Base-by-base conservation (phyloP, 176 grass and related monocot species). In the Panicum miliaceum region DNA sequence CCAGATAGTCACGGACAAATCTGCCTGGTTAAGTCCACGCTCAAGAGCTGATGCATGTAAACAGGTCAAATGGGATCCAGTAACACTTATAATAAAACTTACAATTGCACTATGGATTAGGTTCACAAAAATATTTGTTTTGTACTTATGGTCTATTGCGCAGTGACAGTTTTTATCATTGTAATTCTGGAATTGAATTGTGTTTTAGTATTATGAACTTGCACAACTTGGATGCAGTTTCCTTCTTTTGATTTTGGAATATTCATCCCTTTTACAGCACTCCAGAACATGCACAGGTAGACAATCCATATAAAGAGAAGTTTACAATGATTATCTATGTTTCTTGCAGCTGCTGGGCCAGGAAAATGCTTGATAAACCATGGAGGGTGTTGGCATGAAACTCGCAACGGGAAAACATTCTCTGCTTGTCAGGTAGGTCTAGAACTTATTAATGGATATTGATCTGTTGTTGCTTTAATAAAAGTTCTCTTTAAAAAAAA, bases 281-380 rank as follows among this genome's bases (percentile, higher is more conserved):
- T 79, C 23, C 27, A 19, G 70, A 59, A 59, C 22, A 57, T 84
- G 26, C 19, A 65, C 1, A 34, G n/a, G 23, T 89, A 25, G 7
- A 45, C 19, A 52, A 68, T 84, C 80, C 53, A 32, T 47, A n/a
- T 16, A 36, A 13, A 53, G 67, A 56, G 58, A 80, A 45, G 19
- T 75, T 67, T 12, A 63, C 29, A 74, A 26, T 66, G 58, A 13
- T 27, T 8, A 68, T 75, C 59, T 27, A 59, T 53, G 73, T 89
- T 89, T 43, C 88, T 68, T 91, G 53, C 88, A 98, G 96, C 96
- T 75, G 88, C 73, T 77, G 95, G 96, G 8, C 89, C 92, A 71
- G 96, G 92, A 92, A 91, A 90, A 84, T 98, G 96, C 70, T 85
- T 84, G 77, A 90, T 98, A 81, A 90, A 93, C 34, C 94, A 93